Evolutionary conservation across 805 yeast genomes (phyloP), one percentile per base, ranked within the genome.

Genomic region (Jamesozyma lodderae): DNA sequence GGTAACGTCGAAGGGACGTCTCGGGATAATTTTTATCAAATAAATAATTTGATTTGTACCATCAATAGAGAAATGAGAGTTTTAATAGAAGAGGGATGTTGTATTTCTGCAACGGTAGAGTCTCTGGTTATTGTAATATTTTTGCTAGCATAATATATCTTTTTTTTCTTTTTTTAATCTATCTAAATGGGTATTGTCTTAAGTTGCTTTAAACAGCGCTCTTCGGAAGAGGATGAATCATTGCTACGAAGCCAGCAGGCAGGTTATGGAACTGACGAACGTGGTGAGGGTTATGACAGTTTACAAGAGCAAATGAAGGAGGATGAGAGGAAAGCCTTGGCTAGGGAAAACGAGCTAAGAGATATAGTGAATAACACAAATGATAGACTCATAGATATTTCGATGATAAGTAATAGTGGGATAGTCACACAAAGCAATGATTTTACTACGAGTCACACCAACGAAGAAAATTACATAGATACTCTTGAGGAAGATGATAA

Each of bases 401-500:
- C 62, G 2, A 57, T 59, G 64, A 51, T 59, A 18, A 55, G 52
- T 35, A 56, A 58, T 38, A 57, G 62, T 37, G 62, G 61, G 6
- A 57, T 59, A 15, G 62, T 59, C 6, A 36, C 52, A 4, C 53
- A 47, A 23, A 48, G 58, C 26, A 32, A 34, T 17, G 48, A 45
- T 31, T 17, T 33, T 6, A 17, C 31, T 17, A 64, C 69, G 4
- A 51, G 63, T 27, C 64, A 60, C 43, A 63, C 62, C 37, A 38
- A 60, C 24, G 63, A 64, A 41, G 55, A 55, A 24, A 53, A 7
- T 11, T 9, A 31, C 11, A n/a, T 2, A 4, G 10, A 31, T 8
- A 27, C 14, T 18, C 7, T 3, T 17, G 17, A 16, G 13, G 30
- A 14, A 6, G 32, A n/a, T 17, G 26, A 21, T 8, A 31, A 20